Base-by-base conservation (phyloP, 2,329 filamentous ascomycete species). In the Trichoderma hamatum region DNA sequence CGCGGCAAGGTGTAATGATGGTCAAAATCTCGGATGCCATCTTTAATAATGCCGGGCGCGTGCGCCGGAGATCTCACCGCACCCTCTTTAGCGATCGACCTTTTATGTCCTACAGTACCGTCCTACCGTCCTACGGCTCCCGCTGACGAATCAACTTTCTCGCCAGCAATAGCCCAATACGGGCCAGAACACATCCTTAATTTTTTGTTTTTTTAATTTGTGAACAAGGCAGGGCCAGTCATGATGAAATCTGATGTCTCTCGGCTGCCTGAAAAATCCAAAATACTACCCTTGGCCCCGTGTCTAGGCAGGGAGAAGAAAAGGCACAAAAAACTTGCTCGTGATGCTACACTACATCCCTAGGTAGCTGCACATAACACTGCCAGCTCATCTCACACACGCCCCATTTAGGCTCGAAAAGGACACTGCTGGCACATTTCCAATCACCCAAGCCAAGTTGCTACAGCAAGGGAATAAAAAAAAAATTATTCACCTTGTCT, bases 71-170 rank as follows among this genome's bases (percentile, higher is more conserved):
- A 36, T 56, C 61, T 39, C 24, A 56, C 52, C 24, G 34, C 54
- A 58, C 32, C 24, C 56, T 55, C n/a, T 32, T 43, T 28, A 43
- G 39, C 39, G 51, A n/a, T 43, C 62, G 54, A n/a, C 21, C 28
- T 54, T 54, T 56, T 26, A 67, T 59, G 63, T 28, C 63, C 21
- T 26, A 59, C 21, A 16, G n/a, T 32, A 43, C 34, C 26, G n/a
- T 61, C 19, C 59, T 19, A 49, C 24, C 14, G 34, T 39, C 39
- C 39, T 43, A n/a, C 39, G 39, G 39, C 39, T 19, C 19, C 14
- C 54, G 65, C 65, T 52, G 65, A 46, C 65, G 65, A 68, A 68
- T 68, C 65, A 68, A 19, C 34, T 32, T 5, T 3, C 30, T 14
- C 32, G 56, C 56, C 65, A 68, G 65, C 46, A 61, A 10, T 14